These are phyloP conservation scores for Raddia distichophylla DNA, from an alignment of 176 grass and related monocot species.

Conservation along the genomic window DNA sequence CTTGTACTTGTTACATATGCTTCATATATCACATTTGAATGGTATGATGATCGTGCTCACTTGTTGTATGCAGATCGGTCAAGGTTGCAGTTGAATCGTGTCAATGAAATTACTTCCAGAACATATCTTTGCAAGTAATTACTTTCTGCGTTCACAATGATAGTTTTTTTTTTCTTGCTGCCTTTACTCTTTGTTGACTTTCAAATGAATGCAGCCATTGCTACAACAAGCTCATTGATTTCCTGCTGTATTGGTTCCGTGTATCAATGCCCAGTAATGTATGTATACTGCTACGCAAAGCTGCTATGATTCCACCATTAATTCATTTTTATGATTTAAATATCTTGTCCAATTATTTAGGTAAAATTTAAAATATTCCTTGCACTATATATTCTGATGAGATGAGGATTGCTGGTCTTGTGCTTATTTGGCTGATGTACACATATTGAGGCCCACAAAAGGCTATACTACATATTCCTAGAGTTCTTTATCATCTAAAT, in stretches of 20 bases:
- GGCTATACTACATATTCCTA: slow-evolving; percentile 27
- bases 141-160: slow-evolving; percentile 19
- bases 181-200: slow-evolving; percentile 31
- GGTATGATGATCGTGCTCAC: slow-evolving; percentile 32
- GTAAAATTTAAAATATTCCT: not conserved
- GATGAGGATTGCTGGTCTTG: not conserved
- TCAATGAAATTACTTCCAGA: slow-evolving; percentile 60
- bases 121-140: slow-evolving; percentile 90
- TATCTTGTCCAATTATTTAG: slow-evolving; percentile 4
- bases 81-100: slow-evolving; percentile 71
- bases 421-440: not conserved
- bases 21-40: slow-evolving; percentile 3
- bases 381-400: not conserved
- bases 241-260: slow-evolving; percentile 88
- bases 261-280: slow-evolving; percentile 68
- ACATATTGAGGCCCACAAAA: slow-evolving; percentile 10
- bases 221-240: slow-evolving; percentile 74
- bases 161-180: slow-evolving; percentile 30
- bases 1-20: not conserved
- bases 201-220: slow-evolving; percentile 84
- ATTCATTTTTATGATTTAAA: slow-evolving; percentile 19
- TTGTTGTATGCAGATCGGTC: slow-evolving; percentile 62
- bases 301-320: not conserved
- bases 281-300: slow-evolving; percentile 43
- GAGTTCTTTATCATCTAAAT: slow-evolving; percentile 17